A percentile compares a stretch with the other conserved stretches of the same genome.
phyloP scores from a whole-genome alignment of 495 filamentous ascomycete species.

The Penicillium malachiteum region DNA sequence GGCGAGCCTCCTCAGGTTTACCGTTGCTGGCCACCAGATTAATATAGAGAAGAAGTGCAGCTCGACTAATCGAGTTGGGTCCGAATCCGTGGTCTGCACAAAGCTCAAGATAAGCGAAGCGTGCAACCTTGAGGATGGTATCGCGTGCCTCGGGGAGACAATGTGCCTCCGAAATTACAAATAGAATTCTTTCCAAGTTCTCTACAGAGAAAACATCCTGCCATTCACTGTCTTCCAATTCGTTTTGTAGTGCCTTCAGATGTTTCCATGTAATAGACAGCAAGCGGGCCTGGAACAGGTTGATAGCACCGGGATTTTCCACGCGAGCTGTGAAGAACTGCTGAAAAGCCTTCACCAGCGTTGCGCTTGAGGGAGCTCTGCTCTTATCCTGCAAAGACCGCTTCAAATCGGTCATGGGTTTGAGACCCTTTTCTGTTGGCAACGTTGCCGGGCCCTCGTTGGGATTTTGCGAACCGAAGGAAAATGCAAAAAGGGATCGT shows the following conservation, averaged over 20 bases:
- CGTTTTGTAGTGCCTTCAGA: constrained; percentile 42
- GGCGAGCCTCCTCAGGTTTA: constrained; percentile 56
- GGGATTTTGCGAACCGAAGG: constrained; percentile 14
- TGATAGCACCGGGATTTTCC: constrained; percentile 49
- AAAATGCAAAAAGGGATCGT: constrained; percentile 40
- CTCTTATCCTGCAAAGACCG: constrained; percentile 34
- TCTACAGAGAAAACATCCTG: constrained; percentile 46
- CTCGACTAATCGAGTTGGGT: constrained; percentile 32
- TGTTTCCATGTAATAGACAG: constrained; percentile 58
- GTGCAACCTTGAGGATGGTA: constrained; percentile 52
- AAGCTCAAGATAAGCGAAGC: constrained; percentile 55
- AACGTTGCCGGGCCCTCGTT: constrained; percentile 27
- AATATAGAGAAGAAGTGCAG: constrained; percentile 52
- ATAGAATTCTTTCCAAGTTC: constrained; percentile 49
- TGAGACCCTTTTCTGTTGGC: constrained; percentile 41
- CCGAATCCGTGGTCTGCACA: constrained; percentile 38
- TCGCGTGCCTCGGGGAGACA: constrained; percentile 35
- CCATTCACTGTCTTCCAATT: constrained; percentile 37
- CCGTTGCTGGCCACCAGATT: constrained; percentile 58
- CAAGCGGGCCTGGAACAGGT: constrained; percentile 62
- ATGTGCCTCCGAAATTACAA: constrained; percentile 38
- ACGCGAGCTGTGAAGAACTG: constrained; percentile 61
- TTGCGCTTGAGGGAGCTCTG: constrained; percentile 55
- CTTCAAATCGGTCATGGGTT: constrained; percentile 44
- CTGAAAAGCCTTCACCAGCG: constrained; percentile 62